Evolutionary conservation across 2,329 filamentous ascomycete genomes (phyloP), one percentile per base, ranked within the genome.

Genomic region (Diaporthe vexans): DNA sequence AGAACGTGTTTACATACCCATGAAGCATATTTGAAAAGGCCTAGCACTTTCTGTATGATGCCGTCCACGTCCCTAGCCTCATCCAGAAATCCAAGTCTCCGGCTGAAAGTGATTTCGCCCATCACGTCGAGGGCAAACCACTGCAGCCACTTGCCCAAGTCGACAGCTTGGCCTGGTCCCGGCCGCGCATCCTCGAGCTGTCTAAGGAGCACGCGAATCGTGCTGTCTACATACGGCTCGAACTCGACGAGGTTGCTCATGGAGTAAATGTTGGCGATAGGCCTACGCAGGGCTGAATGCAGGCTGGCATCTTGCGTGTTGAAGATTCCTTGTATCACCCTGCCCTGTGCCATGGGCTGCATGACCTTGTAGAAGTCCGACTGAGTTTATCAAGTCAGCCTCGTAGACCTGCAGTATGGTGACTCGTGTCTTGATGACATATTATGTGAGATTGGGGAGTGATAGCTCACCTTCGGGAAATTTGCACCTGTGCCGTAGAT

Each of bases 131-230:
- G 46, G 29, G 71, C 71, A 26, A 54, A 70, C 35, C 51, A 70
- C 33, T 70, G 67, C 4, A 70, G 67, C 67, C 67, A 70, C 15
- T 17, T 40, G 9, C 52, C 52, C 8, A 70, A 35, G 48, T 70
- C 67, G 19, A 70, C 13, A 35, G 15, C 46, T 54, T 51, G 35
- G 67, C 37, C 13, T 21, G 43, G 51, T 13, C n/a, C 43, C 29
- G 52, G 17, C 10, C 46, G 6, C 7, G 46, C 46, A 6, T 76
- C 70, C 35, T 81, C 78, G 17, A 82, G 73, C 21, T 80, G 76
- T 26, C 67, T 81, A 74, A 82, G 79, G 67, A 80, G 77, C 9
- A 79, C 59, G 6, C 70, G 24, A n/a, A 78, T 77, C 24, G 76
- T 77, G 9, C 56, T 72, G 65, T 80, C 78, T 0, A 80, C 76